Percentiles rank a stretch among this genome's conserved stretches.
Conservation (phyloP, 1,139 yeast species). For the Pichia sp. region DNA sequence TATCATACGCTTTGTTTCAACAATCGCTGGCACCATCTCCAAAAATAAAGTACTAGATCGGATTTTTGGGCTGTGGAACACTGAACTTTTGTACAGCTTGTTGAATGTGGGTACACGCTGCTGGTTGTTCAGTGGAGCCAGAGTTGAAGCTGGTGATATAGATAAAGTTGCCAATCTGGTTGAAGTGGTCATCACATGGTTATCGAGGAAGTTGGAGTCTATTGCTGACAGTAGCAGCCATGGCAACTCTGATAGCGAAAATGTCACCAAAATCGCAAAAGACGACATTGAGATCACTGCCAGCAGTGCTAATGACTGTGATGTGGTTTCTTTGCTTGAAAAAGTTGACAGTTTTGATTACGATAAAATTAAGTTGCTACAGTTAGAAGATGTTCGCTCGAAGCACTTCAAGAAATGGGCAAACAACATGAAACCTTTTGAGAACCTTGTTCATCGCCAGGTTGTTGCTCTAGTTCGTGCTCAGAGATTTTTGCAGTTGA, state of each 20-base stretch:
- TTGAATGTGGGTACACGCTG: constrained; percentile 17
- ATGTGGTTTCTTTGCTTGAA: constrained; percentile 30
- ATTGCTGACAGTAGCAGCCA: background rate
- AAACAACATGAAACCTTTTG: constrained; percentile 39
- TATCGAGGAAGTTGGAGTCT: constrained; percentile 28
- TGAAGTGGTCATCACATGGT: constrained; percentile 14
- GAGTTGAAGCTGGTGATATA: constrained; percentile 11
- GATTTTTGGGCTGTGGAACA: constrained; percentile 20
- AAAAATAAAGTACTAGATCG: background rate
- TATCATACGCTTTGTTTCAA: constrained; percentile 28
- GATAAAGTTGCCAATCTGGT: constrained; percentile 12
- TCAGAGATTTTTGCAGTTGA: constrained; percentile 66
- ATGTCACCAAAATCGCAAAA: background rate
- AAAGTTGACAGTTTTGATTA: constrained; percentile 43
- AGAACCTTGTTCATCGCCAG: constrained; percentile 50
- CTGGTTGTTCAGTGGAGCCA: constrained; percentile 20
- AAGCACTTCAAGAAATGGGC: constrained; percentile 37
- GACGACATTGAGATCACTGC: background rate
- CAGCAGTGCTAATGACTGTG: background rate
- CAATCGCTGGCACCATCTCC: constrained; percentile 2
- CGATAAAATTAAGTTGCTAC: constrained; percentile 52
- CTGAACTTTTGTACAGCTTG: constrained; percentile 16
- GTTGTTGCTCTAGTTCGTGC: constrained; percentile 74
- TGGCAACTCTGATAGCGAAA: constrained; percentile 35
- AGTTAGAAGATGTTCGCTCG: constrained; percentile 44